Base-by-base conservation (phyloP, 306 rosid species). In the Vigna mungo region DNA sequence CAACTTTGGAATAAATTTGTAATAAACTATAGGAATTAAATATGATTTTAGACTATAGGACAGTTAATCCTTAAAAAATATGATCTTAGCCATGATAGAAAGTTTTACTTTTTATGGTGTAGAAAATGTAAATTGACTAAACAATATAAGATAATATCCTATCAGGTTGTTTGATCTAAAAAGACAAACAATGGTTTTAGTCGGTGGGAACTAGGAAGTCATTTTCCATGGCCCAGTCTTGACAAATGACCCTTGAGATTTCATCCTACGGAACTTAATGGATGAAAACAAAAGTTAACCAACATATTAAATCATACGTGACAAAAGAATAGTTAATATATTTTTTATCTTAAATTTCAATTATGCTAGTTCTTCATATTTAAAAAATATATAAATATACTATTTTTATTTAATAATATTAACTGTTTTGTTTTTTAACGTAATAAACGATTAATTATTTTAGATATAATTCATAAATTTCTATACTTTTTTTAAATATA, bases 221-320 rank as follows among this genome's bases (percentile, higher is more conserved):
- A 63, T 49, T 62, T 23, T 34, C 49, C 63, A 34, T 6, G 36
- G 10, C 39, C 63, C 4, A 10, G 21, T 75, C 60, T 74, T 60
- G 71, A 32, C 10, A 27, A 12, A 1, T 59, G 78, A 46, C 71
- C 21, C n/a, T 60, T 11, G 46, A 23, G 16, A 58, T 74, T 27
- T 74, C 25, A 27, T 17, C 5, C 15, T 17, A 46, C 12, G 12
- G 56, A 43, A 74, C 18, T 25, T 43, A 44, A 58, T 4, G 23
- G n/a, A 59, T 44, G 58, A 61, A 48, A 47, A 75, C 16, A 71
- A 27, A 61, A 47, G 25, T 15, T 32, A 48, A 63, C 11, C 17
- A 63, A 67, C 55, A 47, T 18, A 34, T n/a, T 49, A 61, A 16
- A 44, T 11, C n/a, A 20, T 5, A 17, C 53, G 23, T 2, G 65